phyloP scores from a whole-genome alignment of 176 grass and related monocot species.

The Triticum turgidum region DNA sequence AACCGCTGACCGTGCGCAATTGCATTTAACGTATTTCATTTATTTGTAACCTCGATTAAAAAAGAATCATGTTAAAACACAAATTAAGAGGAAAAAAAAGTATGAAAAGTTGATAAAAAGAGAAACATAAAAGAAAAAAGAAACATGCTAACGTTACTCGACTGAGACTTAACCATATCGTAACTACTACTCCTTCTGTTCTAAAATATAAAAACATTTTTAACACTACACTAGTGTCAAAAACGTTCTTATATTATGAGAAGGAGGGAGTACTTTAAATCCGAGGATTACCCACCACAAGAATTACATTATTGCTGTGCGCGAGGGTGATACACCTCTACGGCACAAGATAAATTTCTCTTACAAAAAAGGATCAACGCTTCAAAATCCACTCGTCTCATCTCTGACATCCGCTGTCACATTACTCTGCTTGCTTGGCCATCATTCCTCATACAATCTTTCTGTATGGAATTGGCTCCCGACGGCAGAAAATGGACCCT shows the following conservation, averaged over 20 bases:
- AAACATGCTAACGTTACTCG: too few species aligned
- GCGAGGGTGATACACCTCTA: not conserved
- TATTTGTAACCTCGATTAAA: too few species aligned
- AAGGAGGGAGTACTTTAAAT: not conserved
- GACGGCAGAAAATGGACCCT: slow-evolving; percentile 33
- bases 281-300: not conserved
- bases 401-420: not conserved
- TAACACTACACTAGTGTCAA: not conserved
- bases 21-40: too few species aligned
- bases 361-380: not conserved
- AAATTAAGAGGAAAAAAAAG: too few species aligned
- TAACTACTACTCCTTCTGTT: too few species aligned
- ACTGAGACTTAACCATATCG: too few species aligned
- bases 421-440: slow-evolving; percentile 35
- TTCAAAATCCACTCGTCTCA: slow-evolving; percentile 18
- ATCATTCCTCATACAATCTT: slow-evolving; percentile 45
- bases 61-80: too few species aligned
- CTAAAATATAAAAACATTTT: too few species aligned
- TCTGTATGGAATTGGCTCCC: slow-evolving; percentile 49
- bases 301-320: not conserved
- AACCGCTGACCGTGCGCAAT: too few species aligned
- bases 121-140: too few species aligned
- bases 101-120: too few species aligned
- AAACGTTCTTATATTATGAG: too few species aligned
- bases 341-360: not conserved